Percentiles rank a stretch among this genome's conserved stretches.
These are phyloP conservation scores for Sanghuangporus baumii DNA, from an alignment of 1,284 basidiomycete species.

Conservation along the genomic window DNA sequence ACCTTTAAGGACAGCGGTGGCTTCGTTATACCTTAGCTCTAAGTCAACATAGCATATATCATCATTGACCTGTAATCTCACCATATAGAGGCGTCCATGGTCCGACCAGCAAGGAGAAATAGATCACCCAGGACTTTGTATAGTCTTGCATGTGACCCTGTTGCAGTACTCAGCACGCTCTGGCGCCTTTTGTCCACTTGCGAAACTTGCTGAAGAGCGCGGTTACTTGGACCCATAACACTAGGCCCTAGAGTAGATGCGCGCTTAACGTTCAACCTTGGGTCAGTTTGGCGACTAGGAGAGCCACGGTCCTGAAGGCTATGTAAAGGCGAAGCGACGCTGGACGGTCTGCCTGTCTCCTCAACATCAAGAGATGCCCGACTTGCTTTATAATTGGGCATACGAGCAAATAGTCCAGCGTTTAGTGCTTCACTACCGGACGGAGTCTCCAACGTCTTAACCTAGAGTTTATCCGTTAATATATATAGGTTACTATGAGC, in stretches of 20 bases:
- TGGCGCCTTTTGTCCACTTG: conserved; percentile 42
- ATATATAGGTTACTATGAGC: conserved; percentile 14
- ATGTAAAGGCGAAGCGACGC: background rate
- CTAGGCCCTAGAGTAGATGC: conserved; percentile 43
- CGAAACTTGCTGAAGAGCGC: conserved; percentile 45
- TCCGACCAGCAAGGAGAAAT: conserved; percentile 77
- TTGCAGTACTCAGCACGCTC: conserved; percentile 50
- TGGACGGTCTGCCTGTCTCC: conserved; percentile 1
- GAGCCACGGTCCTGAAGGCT: conserved; percentile 4
- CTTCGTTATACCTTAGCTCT: conserved; percentile 73
- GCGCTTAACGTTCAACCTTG: conserved; percentile 39
- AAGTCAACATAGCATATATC: conserved; percentile 20
- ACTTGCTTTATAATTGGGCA: conserved; percentile 9
- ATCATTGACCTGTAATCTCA: conserved; percentile 29
- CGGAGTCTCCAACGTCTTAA: conserved; percentile 31
- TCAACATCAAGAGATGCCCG: conserved; percentile 4
- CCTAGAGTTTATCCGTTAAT: conserved; percentile 21
- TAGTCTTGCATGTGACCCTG: conserved; percentile 73
- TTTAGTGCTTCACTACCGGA: conserved; percentile 31
- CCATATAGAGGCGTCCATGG: conserved; percentile 77
- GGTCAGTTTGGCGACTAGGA: conserved; percentile 3
- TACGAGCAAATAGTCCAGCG: conserved; percentile 28
- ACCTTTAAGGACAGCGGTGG: conserved; percentile 64
- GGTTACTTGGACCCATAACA: conserved; percentile 29
- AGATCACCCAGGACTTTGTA: conserved; percentile 88